Evolutionary conservation across 2,329 filamentous ascomycete genomes (phyloP), one percentile per base, ranked within the genome.

Genomic region (Xylariales sp.): DNA sequence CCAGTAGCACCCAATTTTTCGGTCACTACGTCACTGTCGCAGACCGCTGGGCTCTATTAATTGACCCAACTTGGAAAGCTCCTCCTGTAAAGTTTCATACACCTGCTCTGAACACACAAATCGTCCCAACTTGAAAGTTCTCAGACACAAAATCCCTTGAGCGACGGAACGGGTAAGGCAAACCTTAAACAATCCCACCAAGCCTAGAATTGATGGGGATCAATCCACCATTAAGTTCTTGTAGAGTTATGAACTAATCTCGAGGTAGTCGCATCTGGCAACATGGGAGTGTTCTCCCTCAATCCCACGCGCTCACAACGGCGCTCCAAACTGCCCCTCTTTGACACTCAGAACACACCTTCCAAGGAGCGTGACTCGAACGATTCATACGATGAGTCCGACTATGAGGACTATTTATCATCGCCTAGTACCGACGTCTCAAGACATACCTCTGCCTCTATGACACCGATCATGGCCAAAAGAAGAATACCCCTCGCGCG

Each of bases 291-390:
- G 38, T 57, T 70, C 38, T 62, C 69, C 28, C 55, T 60, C 31
- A 72, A 69, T 41, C 65, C 64, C 28, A 51, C 75, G 47, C 68
- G 70, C 40, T 59, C 66, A 38, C 68, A 71, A 45, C 67, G 61
- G 36, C 27, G 24, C 11, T 50, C 54, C 8, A 61, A 56, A 43
- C 60, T 79, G 19, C 75, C 75, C 15, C 47, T 76, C 10, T 78
- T 78, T 55, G 68, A 72, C 45, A 66, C 66, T 40, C 39, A 67
- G 25, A 48, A 55, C 17, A 51, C 62, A 6, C 51, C 63, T 2
- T 62, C 53, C 15, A 76, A 77, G 48, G 74, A 78, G 40, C 68
- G 67, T 41, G 66, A 63, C 39, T 76, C 74, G 3, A 69, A 74
- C 44, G 67, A 74, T 40, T 66, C 66, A 7, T 70, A 70, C 37